These are phyloP conservation scores for Solanum pennellii DNA, from an alignment of 257 asterid species.

Conservation along the genomic window DNA sequence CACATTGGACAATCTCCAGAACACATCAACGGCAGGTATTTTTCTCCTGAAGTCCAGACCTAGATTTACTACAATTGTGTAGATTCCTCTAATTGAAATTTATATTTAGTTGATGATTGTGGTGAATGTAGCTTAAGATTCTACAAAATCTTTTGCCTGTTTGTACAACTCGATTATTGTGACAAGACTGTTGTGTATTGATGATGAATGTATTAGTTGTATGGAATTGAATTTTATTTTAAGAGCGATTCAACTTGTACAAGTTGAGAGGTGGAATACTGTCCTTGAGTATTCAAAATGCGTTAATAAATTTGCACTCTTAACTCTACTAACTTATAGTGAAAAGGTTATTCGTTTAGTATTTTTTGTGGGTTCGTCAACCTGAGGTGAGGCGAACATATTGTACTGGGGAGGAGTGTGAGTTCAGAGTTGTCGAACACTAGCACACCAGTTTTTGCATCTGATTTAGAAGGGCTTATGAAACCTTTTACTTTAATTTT, in stretches of 20 bases:
- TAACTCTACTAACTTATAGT: not conserved
- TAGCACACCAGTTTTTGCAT: not conserved
- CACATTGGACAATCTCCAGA: conserved; percentile 33
- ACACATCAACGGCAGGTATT: conserved; percentile 41
- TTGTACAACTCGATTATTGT: not conserved
- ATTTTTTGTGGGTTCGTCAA: not conserved
- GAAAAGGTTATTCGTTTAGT: not conserved
- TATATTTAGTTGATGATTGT: not conserved
- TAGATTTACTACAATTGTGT: not conserved
- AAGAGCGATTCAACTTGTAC: not conserved
- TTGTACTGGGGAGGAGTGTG: not conserved
- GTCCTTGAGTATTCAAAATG: not conserved
- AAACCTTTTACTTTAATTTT: not conserved
- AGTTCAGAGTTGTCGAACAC: not conserved
- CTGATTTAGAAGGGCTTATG: not conserved
- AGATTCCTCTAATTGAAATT: not conserved
- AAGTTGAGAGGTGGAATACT: not conserved
- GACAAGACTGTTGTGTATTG: not conserved
- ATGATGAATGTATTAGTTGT: not conserved
- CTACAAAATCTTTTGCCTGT: not conserved
- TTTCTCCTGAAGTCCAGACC: not conserved
- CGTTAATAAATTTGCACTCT: not conserved
- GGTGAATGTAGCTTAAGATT: not conserved
- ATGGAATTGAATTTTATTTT: not conserved
- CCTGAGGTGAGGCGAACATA: not conserved